A percentile compares a stretch with the other conserved stretches of the same genome.
phyloP scores from a whole-genome alignment of 352 stramenopile genomes.

The Phytophthora kernoviae region DNA sequence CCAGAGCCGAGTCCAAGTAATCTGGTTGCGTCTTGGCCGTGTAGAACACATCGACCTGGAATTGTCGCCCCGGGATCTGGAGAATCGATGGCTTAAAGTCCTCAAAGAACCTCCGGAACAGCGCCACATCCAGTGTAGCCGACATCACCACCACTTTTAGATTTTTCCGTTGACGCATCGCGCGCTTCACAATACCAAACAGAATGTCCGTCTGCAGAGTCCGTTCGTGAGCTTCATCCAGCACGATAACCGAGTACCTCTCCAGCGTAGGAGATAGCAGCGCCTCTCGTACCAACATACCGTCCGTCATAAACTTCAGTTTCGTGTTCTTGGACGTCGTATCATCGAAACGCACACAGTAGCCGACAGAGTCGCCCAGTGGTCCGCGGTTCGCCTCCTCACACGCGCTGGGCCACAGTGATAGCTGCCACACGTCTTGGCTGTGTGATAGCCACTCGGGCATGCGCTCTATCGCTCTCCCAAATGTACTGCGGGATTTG shows the following conservation, averaged over 20 bases:
- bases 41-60: conserved; percentile 92
- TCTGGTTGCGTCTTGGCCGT: conserved; percentile 85
- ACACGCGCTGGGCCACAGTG: conserved; percentile 82
- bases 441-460: conserved; percentile 81
- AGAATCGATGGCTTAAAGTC: conserved; percentile 80
- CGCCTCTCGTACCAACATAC: conserved; percentile 92
- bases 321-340: conserved; percentile 84
- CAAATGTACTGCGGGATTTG: conserved; percentile 90
- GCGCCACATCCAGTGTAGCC: conserved; percentile 95
- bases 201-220: conserved; percentile 93
- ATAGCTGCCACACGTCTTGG: conserved; percentile 83
- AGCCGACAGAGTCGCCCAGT: conserved; percentile 83
- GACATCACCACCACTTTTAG: conserved; percentile 98
- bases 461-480: conserved; percentile 51
- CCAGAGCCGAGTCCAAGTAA: conserved; percentile 90
- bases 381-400: conserved; percentile 57
- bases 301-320: conserved; percentile 95
- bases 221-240: conserved; percentile 89
- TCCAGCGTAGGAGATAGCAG: conserved; percentile 75
- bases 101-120: conserved; percentile 95
- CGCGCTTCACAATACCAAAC: conserved; percentile 87
- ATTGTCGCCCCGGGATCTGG: conserved; percentile 88
- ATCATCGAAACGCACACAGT: conserved; percentile 95
- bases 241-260: conserved; percentile 81
- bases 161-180: conserved; percentile 77